Base-by-base conservation (phyloP, 257 asterid genomes). In the Fraxinus cuspidata region DNA sequence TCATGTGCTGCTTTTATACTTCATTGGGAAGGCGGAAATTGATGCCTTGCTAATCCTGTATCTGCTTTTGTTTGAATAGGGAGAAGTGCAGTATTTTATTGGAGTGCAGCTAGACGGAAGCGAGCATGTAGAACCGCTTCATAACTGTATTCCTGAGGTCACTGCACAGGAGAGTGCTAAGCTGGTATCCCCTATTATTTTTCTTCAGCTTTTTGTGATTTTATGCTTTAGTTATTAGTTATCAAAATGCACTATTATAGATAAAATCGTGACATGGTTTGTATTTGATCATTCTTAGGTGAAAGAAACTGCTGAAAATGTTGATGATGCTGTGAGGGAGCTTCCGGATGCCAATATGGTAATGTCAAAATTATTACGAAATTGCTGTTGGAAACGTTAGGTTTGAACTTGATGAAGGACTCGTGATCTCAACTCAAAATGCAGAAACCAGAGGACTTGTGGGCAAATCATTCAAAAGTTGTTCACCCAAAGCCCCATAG, bases 91-190 rank as follows among this genome's bases (percentile, higher is more conserved):
- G 75, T 96, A 96, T 67, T 96, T 96, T 82, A 96, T 96, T 25
- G 99, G 99, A 73, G 99, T 96, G 65, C 99, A 96, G 85, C 87
- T 96, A 42, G 99, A 96, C 68, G 99, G 99, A 75, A 96, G 99
- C 63, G 89, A 93, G 80, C 97, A 93, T 67, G 98, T 96, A 0
- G 96, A 96, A 84, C 99, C 99, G 19, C 94, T 92, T 67, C 88
- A 86, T 8, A 96, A 92, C 85, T 86, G 97, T 85, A 96, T 96
- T 70, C 97, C 99, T 8, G 94, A 92, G 82, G 87, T 83, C 78
- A 90, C 94, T 27, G 99, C 98, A 51, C 83, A 79, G 21, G 93
- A 96, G 83, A 86, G 95, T 70, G 91, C 93, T 49, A 81, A 81
- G 74, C 86, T 92, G 96, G 99, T 93, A 38, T 29, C 21, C 19